Evolutionary conservation across 805 yeast genomes (phyloP).

Genomic region (Ogataea degrootiae): DNA sequence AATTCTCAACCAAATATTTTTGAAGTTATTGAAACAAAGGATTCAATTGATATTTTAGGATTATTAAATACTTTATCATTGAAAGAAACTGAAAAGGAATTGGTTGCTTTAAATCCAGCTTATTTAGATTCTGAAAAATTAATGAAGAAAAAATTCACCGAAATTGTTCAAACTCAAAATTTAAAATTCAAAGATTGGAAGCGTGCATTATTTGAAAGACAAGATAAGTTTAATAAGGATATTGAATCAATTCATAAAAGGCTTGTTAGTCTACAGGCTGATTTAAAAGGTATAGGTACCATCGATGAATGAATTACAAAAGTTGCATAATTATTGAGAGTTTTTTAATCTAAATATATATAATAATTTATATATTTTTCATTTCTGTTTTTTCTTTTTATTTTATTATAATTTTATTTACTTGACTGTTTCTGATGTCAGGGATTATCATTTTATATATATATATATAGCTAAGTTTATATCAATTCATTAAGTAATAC

Average conservation of each 20-base stretch:
- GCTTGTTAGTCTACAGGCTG: slow-evolving; percentile 34
- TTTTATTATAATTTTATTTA: background rate
- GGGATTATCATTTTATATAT: background rate
- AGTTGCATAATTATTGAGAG: background rate
- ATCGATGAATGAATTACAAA: slow-evolving; percentile 4
- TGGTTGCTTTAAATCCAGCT: slow-evolving; percentile 42
- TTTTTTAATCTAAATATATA: background rate
- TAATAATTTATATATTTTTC: background rate
- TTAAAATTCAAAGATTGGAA: slow-evolving; percentile 60
- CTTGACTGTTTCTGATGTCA: background rate
- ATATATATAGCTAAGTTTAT: background rate
- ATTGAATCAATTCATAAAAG: slow-evolving; percentile 39
- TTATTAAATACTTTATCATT: slow-evolving; percentile 35
- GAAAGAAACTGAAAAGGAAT: slow-evolving; percentile 33
- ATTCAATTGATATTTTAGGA: slow-evolving; percentile 32
- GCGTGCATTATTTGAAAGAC: slow-evolving; percentile 47
- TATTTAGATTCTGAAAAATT: slow-evolving; percentile 40
- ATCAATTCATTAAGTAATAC: background rate
- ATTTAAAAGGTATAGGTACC: slow-evolving; percentile 13
- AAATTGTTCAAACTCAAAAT: slow-evolving; percentile 45
- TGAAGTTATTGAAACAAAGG: slow-evolving; percentile 22
- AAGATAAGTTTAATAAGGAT: slow-evolving; percentile 50
- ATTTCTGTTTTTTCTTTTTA: background rate
- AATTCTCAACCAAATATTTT: slow-evolving; percentile 25
- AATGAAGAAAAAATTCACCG: slow-evolving; percentile 40